Evolutionary conservation across 176 grass and related monocot genomes (phyloP).

Genomic region (Oryza australiensis): DNA sequence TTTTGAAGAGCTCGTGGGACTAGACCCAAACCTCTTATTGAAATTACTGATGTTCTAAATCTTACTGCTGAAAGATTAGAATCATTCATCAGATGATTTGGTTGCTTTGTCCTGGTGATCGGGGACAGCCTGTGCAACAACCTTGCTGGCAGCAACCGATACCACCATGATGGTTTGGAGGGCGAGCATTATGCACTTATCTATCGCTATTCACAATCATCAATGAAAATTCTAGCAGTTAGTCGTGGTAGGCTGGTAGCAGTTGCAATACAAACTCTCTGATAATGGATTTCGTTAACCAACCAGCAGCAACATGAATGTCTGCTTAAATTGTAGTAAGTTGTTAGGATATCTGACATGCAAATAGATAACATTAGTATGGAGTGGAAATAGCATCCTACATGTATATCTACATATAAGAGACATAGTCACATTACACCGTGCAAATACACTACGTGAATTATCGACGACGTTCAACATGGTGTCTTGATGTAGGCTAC

Average conservation of each 20-base stretch:
- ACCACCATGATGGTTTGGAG: slow-evolving; percentile 65
- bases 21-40: slow-evolving; percentile 66
- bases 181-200: slow-evolving; percentile 72
- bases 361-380: not conserved
- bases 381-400: not conserved
- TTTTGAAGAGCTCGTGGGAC: slow-evolving; percentile 78
- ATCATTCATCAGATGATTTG: slow-evolving; percentile 39
- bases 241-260: not conserved
- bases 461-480: not conserved
- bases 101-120: slow-evolving; percentile 77
- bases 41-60: slow-evolving; percentile 62
- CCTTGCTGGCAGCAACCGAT: slow-evolving; percentile 65
- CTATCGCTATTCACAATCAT: slow-evolving; percentile 70
- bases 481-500: not conserved
- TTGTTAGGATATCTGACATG: not conserved
- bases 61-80: slow-evolving; percentile 40
- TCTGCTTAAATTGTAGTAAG: not conserved
- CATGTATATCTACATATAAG: not conserved
- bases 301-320: not conserved
- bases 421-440: not conserved
- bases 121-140: slow-evolving; percentile 82
- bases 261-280: not conserved
- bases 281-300: not conserved
- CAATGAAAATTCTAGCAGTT: not conserved
- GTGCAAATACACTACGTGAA: not conserved